Conservation (phyloP, 768 basidiomycete genomes). For the Termitomyces titanicus region DNA sequence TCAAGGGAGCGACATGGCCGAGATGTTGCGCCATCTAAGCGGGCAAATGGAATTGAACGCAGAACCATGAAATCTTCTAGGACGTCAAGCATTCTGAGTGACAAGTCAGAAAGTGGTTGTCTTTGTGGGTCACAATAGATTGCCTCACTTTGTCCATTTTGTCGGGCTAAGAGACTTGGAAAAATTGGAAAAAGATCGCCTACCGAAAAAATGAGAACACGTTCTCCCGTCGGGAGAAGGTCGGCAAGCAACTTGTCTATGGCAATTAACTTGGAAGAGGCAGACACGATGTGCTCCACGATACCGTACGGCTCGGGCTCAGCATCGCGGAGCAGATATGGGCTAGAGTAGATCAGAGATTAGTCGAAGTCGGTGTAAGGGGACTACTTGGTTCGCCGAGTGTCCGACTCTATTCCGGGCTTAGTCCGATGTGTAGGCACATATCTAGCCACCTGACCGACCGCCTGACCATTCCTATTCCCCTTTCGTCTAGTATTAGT, state of each 20-base stretch:
- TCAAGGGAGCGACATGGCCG: slow-evolving; percentile 55
- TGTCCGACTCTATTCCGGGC: too few relatives aligned
- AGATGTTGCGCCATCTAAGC: slow-evolving; percentile 52
- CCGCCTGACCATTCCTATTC: too few relatives aligned
- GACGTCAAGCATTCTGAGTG: slow-evolving; percentile 59
- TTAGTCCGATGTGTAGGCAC: too few relatives aligned
- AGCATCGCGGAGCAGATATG: slow-evolving; percentile 48
- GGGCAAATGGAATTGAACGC: slow-evolving; percentile 55
- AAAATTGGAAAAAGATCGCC: slow-evolving; percentile 13
- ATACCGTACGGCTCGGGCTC: slow-evolving; percentile 45
- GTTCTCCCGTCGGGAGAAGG: slow-evolving; percentile 54
- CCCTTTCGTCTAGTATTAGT: too few relatives aligned
- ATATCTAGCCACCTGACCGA: too few relatives aligned
- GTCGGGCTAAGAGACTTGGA: neutral
- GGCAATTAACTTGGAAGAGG: slow-evolving; percentile 52
- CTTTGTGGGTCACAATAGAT: neutral
- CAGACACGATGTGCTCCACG: slow-evolving; percentile 52
- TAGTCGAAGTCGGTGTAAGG: neutral
- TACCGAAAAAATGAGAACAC: slow-evolving; percentile 68
- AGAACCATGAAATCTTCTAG: slow-evolving; percentile 65
- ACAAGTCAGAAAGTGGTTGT: neutral
- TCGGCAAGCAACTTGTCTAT: slow-evolving; percentile 59
- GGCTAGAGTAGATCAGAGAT: slow-evolving; percentile 21
- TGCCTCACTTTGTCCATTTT: slow-evolving; percentile 49
- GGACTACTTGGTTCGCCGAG: too few relatives aligned